Base-by-base conservation (phyloP, 768 basidiomycete genomes). In the Lactarius sanguifluus region DNA sequence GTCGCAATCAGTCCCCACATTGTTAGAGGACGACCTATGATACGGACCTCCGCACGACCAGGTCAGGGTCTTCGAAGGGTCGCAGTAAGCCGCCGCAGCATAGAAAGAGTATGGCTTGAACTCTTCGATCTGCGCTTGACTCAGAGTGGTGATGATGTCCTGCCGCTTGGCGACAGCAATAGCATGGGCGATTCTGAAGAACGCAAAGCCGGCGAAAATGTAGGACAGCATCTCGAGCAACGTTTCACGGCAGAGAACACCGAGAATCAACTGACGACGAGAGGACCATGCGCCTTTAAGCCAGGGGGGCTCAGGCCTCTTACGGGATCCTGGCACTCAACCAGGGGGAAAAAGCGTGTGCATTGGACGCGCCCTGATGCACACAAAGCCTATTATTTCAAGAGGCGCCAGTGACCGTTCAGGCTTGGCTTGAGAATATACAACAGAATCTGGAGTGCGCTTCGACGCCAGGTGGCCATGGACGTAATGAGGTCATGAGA, bases 11-110 rank as follows among this genome's bases (percentile, higher is more conserved):
- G 43, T 16, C 36, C 3, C 2, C 18, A 41, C 12, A 6, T 45
- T 30, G 32, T 16, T 16, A 16, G 13, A 2, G n/a, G 16, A 25
- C 38, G 10, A 15, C 15, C 12, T 5, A 20, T 43, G 3, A 54
- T 23, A 57, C 66, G 40, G 3, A 63, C 85, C 67, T 74, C 86
- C 87, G 73, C 86, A 87, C 36, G 79, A 72, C 84, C 86, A 87
- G 25, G 77, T 76, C 50, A 80, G 69, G 30, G 81, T 83, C 47
- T 74, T 61, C 4, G 78, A 61, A 7, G 83, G 75, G 18, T 73
- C 60, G 64, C 86, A 88, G 69, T 83, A 83, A 1, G 77, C 85
- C 12, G 84, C 72, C 41, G 81, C 80, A 0, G 86, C 84, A 69
- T 81, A 86, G 63, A 73, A 76, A 0, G 83, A 80, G 75, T 81